These are phyloP conservation scores for Colletotrichum liaoningense DNA, from an alignment of 2,329 filamentous ascomycete genomes.

Conservation along the genomic window DNA sequence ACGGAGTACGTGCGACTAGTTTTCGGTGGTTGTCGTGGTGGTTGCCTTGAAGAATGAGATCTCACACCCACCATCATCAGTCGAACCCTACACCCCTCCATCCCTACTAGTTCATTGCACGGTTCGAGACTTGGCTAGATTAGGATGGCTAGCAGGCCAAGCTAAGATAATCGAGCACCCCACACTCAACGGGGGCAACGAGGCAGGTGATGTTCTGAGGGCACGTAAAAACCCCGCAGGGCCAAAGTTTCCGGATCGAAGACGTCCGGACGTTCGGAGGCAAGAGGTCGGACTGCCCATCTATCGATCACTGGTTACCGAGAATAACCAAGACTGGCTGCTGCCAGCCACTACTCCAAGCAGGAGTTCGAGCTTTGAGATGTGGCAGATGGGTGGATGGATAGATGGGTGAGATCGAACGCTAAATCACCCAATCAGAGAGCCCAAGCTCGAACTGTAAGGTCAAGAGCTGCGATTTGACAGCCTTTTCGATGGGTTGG, in stretches of 20 bases:
- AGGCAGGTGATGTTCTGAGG: conserved; percentile 21
- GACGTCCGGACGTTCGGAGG: neutral
- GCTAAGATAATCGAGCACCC: conserved; percentile 20
- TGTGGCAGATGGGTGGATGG: neutral
- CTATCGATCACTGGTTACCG: neutral
- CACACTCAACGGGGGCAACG: conserved; percentile 16
- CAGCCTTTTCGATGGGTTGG: conserved; percentile 20
- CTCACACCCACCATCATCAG: conserved; percentile 16
- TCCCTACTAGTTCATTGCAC: conserved; percentile 31
- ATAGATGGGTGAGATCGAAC: conserved; percentile 25
- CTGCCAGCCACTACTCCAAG: neutral
- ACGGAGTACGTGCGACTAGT: conserved; percentile 3
- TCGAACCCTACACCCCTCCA: conserved; percentile 13
- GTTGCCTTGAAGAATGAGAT: conserved; percentile 1
- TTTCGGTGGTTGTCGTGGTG: neutral
- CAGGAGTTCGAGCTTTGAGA: conserved; percentile 1
- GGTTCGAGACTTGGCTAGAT: conserved; percentile 33
- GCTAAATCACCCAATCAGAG: neutral
- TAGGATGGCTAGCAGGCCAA: conserved; percentile 15
- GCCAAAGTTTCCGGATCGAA: neutral
- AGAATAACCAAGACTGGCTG: neutral
- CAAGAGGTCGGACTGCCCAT: neutral
- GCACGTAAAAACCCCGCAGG: conserved; percentile 24
- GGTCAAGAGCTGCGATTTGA: neutral
- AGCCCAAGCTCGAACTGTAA: neutral